Conservation (phyloP, 768 basidiomycete genomes). For the Fomitopsis pulvina region DNA sequence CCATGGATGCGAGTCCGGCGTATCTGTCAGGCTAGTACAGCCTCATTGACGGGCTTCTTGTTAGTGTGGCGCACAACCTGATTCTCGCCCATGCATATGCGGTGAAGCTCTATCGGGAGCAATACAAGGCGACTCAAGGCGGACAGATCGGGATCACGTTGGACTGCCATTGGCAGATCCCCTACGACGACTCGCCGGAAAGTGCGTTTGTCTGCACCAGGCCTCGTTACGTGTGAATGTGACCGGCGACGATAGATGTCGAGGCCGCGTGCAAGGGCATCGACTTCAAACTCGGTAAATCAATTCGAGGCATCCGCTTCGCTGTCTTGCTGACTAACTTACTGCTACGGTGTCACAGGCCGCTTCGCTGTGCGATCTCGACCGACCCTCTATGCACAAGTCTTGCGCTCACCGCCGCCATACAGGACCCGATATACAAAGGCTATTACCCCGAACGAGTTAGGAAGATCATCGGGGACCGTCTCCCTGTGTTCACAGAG, state of each 20-base stretch:
- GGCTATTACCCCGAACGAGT: constrained; percentile 61
- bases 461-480: constrained; percentile 46
- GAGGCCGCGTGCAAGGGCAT: constrained; percentile 34
- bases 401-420: too few relatives aligned
- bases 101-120: constrained; percentile 60
- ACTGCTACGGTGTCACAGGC: too few relatives aligned
- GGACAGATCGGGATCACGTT: constrained; percentile 73
- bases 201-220: constrained; percentile 37
- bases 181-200: constrained; percentile 60
- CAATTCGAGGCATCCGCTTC: too few relatives aligned
- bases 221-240: not conserved
- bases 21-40: not conserved
- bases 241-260: too few relatives aligned
- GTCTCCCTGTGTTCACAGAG: constrained; percentile 50
- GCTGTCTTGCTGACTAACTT: too few relatives aligned
- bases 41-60: not conserved
- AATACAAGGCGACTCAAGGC: constrained; percentile 55
- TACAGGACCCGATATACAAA: constrained; percentile 68
- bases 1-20: constrained; percentile 68
- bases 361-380: too few relatives aligned
- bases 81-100: constrained; percentile 66
- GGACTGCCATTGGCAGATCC: constrained; percentile 72
- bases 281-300: constrained; percentile 35
- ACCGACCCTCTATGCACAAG: too few relatives aligned
- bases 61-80: constrained; percentile 58